Percentiles rank a stretch among this genome's conserved stretches.
phyloP scores from a whole-genome alignment of 2,329 filamentous ascomycete species.

The Trichoderma koningiopsis region DNA sequence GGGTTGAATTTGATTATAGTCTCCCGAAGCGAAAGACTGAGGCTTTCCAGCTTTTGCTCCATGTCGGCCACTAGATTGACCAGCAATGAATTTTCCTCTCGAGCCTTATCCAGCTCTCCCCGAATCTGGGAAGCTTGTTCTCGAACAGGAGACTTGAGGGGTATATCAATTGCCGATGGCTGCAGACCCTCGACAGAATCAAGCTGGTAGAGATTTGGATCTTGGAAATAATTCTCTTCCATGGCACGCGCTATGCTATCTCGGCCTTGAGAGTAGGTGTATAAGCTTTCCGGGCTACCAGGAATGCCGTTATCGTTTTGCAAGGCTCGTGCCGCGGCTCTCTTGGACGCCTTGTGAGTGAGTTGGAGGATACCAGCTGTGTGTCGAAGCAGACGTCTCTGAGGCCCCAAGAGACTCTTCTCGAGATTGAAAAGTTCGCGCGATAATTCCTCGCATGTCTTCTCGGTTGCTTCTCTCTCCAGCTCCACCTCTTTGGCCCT shows the following conservation, averaged over 20 bases:
- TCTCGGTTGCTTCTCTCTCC: slow-evolving; percentile 73
- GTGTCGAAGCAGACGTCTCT: slow-evolving; percentile 79
- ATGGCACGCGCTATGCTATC: slow-evolving; percentile 58
- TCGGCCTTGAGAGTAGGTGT: slow-evolving; percentile 65
- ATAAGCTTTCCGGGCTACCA: slow-evolving; percentile 75
- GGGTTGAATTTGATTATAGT: slow-evolving; percentile 68
- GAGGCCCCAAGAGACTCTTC: slow-evolving; percentile 72
- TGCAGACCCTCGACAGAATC: slow-evolving; percentile 61
- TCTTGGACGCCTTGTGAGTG: slow-evolving; percentile 76
- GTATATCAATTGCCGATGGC: slow-evolving; percentile 52
- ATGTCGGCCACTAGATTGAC: slow-evolving; percentile 22
- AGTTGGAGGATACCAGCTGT: slow-evolving; percentile 90
- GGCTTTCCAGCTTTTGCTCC: slow-evolving; percentile 59
- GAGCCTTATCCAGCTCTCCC: slow-evolving; percentile 50
- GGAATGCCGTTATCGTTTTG: slow-evolving; percentile 60
- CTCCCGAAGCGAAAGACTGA: slow-evolving; percentile 68
- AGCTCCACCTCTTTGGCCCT: slow-evolving; percentile 66
- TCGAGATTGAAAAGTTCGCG: slow-evolving; percentile 79
- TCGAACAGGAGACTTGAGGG: slow-evolving; percentile 58
- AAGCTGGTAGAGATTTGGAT: slow-evolving; percentile 71
- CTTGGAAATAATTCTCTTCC: slow-evolving; percentile 71
- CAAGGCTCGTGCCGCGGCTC: slow-evolving; percentile 44
- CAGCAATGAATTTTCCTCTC: slow-evolving; percentile 49
- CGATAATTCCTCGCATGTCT: slow-evolving; percentile 83
- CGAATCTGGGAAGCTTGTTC: slow-evolving; percentile 55